phyloP scores from a whole-genome alignment of 139 green algal species.

The Diplosphaera chodatii region DNA sequence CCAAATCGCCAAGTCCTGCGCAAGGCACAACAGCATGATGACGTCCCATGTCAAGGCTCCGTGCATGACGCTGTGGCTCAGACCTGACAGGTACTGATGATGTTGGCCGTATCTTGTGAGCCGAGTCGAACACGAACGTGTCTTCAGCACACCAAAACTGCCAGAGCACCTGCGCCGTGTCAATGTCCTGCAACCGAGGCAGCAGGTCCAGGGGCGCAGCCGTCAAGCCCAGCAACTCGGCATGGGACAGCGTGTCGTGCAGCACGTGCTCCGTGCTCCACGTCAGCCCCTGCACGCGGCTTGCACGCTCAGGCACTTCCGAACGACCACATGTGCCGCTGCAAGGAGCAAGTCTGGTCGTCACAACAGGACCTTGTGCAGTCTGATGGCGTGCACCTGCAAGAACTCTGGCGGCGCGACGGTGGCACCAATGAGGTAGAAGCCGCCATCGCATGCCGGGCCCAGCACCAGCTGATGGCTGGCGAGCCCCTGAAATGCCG shows the following conservation, averaged over 20 bases:
- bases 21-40: too few relatives aligned
- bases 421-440: slow-evolving; percentile 54
- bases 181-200: neutral
- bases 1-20: too few relatives aligned
- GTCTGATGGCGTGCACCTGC: neutral
- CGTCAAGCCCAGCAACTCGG: neutral
- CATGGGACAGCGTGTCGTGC: neutral
- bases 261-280: slow-evolving; percentile 15
- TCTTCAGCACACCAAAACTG: too few relatives aligned
- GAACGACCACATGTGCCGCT: too few relatives aligned
- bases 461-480: slow-evolving; percentile 42
- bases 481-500: slow-evolving; percentile 6
- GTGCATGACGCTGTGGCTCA: too few relatives aligned
- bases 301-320: too few relatives aligned
- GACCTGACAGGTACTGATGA: too few relatives aligned
- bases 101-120: too few relatives aligned
- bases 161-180: neutral
- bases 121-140: too few relatives aligned
- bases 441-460: slow-evolving; percentile 54
- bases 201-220: neutral
- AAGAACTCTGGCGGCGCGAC: slow-evolving; percentile 1
- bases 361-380: too few relatives aligned
- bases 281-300: slow-evolving; percentile 3
- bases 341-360: too few relatives aligned
- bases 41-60: too few relatives aligned